Evolutionary conservation across 2,329 filamentous ascomycete genomes (phyloP), one percentile per base, ranked within the genome.

Genomic region (Grosmannia clavigera): DNA sequence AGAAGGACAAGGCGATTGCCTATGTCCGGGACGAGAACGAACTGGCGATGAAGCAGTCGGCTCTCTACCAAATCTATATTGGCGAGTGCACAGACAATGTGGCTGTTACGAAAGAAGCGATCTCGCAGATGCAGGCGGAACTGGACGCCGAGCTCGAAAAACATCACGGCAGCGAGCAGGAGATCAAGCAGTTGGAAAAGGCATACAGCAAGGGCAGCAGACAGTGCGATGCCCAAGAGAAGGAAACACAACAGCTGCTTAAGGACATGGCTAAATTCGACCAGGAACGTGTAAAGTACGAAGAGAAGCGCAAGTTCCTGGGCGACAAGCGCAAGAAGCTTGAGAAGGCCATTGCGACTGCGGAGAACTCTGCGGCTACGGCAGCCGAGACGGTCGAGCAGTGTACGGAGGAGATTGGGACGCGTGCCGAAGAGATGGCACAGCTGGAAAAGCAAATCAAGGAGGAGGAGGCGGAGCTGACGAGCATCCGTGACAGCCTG

Each of bases 301-400:
- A 97, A 65, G 95, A 99, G 73, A 97, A 97, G 78, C 87, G 87
- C 71, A 99, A 99, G 71, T 97, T 97, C 72, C 75, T 99, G 65
- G 78, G 82, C 2, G 87, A 86, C 68, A 99, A 99, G 76, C 86
- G 89, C 67, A 96, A 94, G 77, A 99, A 99, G 75, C 81, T 96
- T 16, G 90, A 97, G 65, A 97, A 96, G 75, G 82, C 87, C 0
- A 88, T 94, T 63, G 79, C 84, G 59, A 87, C 85, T 54, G 90
- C 89, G 62, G 88, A 89, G 64, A 85, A 86, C 61, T 84, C 87
- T 6, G 82, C 84, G 0, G 80, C 82, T 0, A 90, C 95, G 66
- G 88, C 91, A 3, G 81, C 86, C 46, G 86, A 87, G 63, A 83
- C 90, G 10, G 87, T 94, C 12, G 84, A 88, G 68, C 86, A 92